phyloP scores from a whole-genome alignment of 1,139 yeast species.

The Taphrina sp. region DNA sequence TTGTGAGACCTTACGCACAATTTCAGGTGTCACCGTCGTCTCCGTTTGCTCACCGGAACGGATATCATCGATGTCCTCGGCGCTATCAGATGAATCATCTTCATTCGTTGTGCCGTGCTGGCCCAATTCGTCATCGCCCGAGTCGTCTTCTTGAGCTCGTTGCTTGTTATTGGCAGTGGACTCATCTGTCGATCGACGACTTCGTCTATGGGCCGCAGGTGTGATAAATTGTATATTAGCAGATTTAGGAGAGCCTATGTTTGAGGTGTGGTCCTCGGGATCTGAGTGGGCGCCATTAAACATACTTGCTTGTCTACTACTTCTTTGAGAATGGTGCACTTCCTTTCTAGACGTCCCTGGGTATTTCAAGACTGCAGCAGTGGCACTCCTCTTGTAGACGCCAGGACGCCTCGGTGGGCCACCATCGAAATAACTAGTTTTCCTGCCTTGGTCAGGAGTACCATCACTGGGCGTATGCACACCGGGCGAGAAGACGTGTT shows the following conservation, averaged over 20 bases:
- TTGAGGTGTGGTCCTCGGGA: constrained; percentile 15
- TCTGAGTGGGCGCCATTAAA: constrained; percentile 19
- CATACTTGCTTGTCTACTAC: background rate
- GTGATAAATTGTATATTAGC: background rate
- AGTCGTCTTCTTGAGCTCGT: constrained; percentile 17
- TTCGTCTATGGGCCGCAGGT: background rate
- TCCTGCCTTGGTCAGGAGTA: constrained; percentile 21
- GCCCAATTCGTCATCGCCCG: constrained; percentile 29
- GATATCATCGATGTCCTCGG: constrained; percentile 1
- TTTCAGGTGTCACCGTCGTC: constrained; percentile 2
- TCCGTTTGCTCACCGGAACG: constrained; percentile 2
- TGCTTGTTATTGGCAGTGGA: constrained; percentile 5
- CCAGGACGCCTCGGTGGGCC: constrained; percentile 14
- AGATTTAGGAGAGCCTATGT: background rate
- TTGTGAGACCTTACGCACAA: background rate
- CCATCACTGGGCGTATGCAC: constrained; percentile 28
- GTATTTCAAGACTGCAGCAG: background rate
- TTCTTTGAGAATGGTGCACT: background rate
- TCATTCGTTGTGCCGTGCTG: constrained; percentile 3
- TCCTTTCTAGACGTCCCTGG: background rate
- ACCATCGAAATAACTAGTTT: constrained; percentile 19
- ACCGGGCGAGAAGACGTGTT: constrained; percentile 25
- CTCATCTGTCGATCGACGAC: constrained; percentile 10
- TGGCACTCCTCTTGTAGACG: background rate
- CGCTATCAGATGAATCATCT: constrained; percentile 10